These are phyloP conservation scores for Blastobotrys petasosporus DNA, from an alignment of 1,139 yeast genomes.

Conservation along the genomic window DNA sequence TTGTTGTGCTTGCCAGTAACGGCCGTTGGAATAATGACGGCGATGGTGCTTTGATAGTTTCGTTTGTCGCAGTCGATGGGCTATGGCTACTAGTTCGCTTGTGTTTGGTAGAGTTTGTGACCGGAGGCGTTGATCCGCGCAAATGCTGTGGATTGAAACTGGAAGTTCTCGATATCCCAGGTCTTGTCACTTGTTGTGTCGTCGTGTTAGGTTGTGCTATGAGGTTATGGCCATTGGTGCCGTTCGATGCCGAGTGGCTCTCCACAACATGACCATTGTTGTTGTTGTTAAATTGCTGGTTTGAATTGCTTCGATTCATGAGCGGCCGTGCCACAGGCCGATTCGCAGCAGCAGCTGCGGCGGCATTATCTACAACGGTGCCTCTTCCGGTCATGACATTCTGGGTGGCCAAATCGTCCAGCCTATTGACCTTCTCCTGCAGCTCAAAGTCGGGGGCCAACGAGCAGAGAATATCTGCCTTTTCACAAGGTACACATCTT, in stretches of 20 bases:
- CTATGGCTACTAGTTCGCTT: constrained; percentile 20
- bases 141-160: constrained; percentile 12
- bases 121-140: neutral
- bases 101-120: constrained; percentile 9
- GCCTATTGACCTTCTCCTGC: constrained; percentile 26
- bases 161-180: constrained; percentile 13
- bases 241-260: no score
- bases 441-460: constrained; percentile 31
- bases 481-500: constrained; percentile 31
- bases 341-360: neutral
- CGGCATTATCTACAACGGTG: constrained; percentile 1
- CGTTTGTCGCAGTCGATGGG: constrained; percentile 6
- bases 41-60: constrained; percentile 3
- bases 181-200: neutral
- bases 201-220: no score
- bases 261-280: no score
- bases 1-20: constrained; percentile 1
- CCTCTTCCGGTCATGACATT: neutral
- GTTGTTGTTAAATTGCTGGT: no score
- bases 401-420: constrained; percentile 23
- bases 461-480: constrained; percentile 30
- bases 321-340: no score
- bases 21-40: constrained; percentile 5
- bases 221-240: no score
- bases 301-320: no score